These are phyloP conservation scores for Stachybotrys chlorohalonatus DNA, from an alignment of 2,329 filamentous ascomycete genomes.

Conservation along the genomic window DNA sequence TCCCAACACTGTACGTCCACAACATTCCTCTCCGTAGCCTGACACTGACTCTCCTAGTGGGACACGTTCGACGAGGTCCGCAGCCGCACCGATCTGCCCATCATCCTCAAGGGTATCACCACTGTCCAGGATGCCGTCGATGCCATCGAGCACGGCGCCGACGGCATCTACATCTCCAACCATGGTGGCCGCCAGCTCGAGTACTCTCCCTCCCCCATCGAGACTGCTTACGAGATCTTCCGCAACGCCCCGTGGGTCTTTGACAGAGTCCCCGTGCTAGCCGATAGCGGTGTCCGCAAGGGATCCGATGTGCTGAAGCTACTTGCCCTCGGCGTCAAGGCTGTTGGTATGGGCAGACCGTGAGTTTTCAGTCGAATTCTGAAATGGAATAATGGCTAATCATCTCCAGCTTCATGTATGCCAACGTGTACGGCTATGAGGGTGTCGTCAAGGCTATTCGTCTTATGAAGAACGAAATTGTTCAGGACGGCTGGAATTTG, in stretches of 20 bases:
- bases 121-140: conserved; percentile 20
- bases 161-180: conserved; percentile 24
- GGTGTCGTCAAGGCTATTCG: conserved; percentile 32
- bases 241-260: conserved; percentile 20
- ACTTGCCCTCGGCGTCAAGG: conserved; percentile 22
- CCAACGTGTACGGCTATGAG: conserved; percentile 34
- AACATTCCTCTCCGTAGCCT: not conserved
- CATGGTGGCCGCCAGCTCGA: conserved; percentile 26
- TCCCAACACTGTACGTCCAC: not conserved
- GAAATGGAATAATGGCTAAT: not conserved
- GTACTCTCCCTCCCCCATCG: conserved; percentile 1
- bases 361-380: not conserved
- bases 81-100: conserved; percentile 15
- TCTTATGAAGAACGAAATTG: conserved; percentile 35
- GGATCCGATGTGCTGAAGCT: conserved; percentile 25
- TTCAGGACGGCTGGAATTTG: conserved; percentile 1
- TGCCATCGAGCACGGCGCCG: conserved; percentile 15
- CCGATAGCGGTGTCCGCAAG: conserved; percentile 22
- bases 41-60: not conserved
- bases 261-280: conserved; percentile 17
- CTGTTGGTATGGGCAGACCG: conserved; percentile 27
- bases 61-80: conserved; percentile 9
- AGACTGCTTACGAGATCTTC: conserved; percentile 11
- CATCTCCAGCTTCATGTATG: conserved; percentile 28
- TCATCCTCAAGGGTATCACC: conserved; percentile 21